A percentile compares a stretch with the other conserved stretches of the same genome.
phyloP scores from a whole-genome alignment of 2,329 filamentous ascomycete genomes.

The Paraconiothyrium brasiliense region DNA sequence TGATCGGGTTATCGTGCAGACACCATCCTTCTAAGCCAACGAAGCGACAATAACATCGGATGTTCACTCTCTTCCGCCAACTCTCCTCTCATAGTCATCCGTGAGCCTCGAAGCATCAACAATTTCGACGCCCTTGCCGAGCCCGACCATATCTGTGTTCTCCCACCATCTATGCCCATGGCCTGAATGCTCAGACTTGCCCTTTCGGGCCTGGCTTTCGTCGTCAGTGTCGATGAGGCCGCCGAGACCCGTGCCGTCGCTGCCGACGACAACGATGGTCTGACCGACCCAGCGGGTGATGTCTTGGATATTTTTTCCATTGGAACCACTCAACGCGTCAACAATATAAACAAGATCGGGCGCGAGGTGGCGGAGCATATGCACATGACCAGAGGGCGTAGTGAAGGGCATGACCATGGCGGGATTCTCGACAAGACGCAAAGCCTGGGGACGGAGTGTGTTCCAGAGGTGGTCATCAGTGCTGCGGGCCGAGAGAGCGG shows the following conservation, averaged over 20 bases:
- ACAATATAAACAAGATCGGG: constrained; percentile 90
- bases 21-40: constrained; percentile 12
- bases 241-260: constrained; percentile 52
- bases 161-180: constrained; percentile 76
- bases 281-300: constrained; percentile 69
- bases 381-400: constrained; percentile 80
- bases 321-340: constrained; percentile 79
- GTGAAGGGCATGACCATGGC: constrained; percentile 90
- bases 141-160: constrained; percentile 79
- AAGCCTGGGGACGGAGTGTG: constrained; percentile 81
- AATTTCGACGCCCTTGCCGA: constrained; percentile 86
- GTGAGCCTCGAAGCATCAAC: constrained; percentile 83
- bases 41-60: not conserved
- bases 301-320: constrained; percentile 77
- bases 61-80: constrained; percentile 66
- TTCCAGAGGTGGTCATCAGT: constrained; percentile 70
- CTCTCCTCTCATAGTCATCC: constrained; percentile 86
- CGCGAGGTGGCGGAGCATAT: constrained; percentile 85
- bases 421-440: constrained; percentile 81
- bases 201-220: constrained; percentile 57
- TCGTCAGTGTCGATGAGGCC: constrained; percentile 68
- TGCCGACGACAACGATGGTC: constrained; percentile 67
- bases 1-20: constrained; percentile 23
- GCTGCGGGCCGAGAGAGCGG: constrained; percentile 45
- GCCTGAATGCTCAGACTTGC: constrained; percentile 40